Conservation (phyloP, 805 yeast genomes). For the Osmozyma mogii region DNA sequence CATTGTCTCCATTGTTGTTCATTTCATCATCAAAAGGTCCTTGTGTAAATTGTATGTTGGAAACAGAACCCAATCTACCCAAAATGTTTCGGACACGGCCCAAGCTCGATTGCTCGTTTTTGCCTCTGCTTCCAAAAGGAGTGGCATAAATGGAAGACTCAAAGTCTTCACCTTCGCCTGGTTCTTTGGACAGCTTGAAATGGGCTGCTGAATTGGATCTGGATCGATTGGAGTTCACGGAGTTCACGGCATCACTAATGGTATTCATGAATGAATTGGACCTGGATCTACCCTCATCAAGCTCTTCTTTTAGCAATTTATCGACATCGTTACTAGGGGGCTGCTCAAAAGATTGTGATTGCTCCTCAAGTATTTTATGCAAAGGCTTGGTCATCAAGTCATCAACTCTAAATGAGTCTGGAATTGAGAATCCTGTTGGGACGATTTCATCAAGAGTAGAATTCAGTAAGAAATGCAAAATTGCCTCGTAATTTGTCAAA, state of each 20-base stretch:
- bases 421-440: conserved; percentile 4
- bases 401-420: conserved; percentile 4
- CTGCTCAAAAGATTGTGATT: conserved; percentile 4
- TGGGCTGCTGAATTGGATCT: conserved; percentile 27
- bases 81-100: conserved; percentile 28
- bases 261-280: conserved; percentile 33
- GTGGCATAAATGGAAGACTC: conserved; percentile 12
- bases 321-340: conserved; percentile 6
- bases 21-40: conserved; percentile 2
- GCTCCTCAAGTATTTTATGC: conserved; percentile 24
- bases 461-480: conserved; percentile 28
- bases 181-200: conserved; percentile 12
- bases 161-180: conserved; percentile 16
- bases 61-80: conserved; percentile 23
- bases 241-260: conserved; percentile 22
- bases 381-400: conserved; percentile 17
- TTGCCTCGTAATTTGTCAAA: conserved; percentile 36
- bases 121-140: no score
- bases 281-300: conserved; percentile 20
- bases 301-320: conserved; percentile 1
- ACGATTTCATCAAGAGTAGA: conserved; percentile 26
- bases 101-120: conserved; percentile 17
- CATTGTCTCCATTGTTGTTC: not conserved
- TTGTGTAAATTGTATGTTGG: conserved; percentile 6
- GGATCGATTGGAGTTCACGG: conserved; percentile 22